Percentiles rank a stretch among this genome's conserved stretches.
These are phyloP conservation scores for Erysiphe pulchra DNA, from an alignment of 2,329 filamentous ascomycete genomes.

Conservation along the genomic window DNA sequence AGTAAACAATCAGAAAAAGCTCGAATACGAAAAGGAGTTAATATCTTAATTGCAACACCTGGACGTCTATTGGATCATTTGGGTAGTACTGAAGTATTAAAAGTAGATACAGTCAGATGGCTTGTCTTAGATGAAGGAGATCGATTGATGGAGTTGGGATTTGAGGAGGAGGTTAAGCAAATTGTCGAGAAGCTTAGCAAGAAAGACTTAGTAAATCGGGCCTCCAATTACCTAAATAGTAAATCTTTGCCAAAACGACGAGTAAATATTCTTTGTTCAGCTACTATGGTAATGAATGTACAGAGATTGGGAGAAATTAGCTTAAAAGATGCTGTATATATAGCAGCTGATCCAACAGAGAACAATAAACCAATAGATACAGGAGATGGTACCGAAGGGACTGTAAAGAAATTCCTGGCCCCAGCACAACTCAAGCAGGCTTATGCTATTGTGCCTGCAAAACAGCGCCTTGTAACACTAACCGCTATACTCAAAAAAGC, in stretches of 20 bases:
- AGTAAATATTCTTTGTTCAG: conserved; percentile 78
- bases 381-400: conserved; percentile 20
- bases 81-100: conserved; percentile 70
- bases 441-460: conserved; percentile 67
- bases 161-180: conserved; percentile 76
- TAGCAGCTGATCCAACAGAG: conserved; percentile 35
- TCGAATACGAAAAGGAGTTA: conserved; percentile 76
- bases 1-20: conserved; percentile 68
- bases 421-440: conserved; percentile 86
- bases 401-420: conserved; percentile 39
- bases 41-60: conserved; percentile 86
- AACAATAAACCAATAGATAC: conserved; percentile 24
- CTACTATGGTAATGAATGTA: conserved; percentile 94
- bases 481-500: conserved; percentile 63
- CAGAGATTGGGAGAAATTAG: conserved; percentile 86
- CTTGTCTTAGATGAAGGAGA: conserved; percentile 88
- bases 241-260: conserved; percentile 45
- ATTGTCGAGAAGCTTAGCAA: conserved; percentile 60
- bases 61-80: conserved; percentile 79
- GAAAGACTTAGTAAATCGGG: conserved; percentile 30
- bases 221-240: conserved; percentile 29
- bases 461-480: conserved; percentile 71
- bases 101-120: conserved; percentile 78
- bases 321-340: conserved; percentile 72
- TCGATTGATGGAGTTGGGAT: conserved; percentile 93